phyloP scores from a whole-genome alignment of 257 asterid genomes.

The Forsythia suspensa region DNA sequence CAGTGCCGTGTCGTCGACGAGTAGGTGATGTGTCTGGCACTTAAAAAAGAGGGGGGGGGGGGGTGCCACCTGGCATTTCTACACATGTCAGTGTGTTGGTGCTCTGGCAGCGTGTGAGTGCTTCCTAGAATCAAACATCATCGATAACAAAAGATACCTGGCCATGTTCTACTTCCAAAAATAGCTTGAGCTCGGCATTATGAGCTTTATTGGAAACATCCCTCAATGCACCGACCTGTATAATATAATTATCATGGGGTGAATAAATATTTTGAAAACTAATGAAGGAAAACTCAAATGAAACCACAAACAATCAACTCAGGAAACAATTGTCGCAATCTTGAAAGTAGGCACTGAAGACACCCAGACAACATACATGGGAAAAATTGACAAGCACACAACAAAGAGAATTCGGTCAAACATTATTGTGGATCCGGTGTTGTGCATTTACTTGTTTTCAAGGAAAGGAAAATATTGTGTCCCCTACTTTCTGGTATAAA shows the following conservation, averaged over 20 bases:
- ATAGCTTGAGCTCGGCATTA: conserved; percentile 83
- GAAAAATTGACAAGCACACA: not conserved
- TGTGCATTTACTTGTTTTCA: not conserved
- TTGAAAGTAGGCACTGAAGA: not conserved
- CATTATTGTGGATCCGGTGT: not conserved
- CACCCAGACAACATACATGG: not conserved
- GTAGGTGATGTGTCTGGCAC: not conserved
- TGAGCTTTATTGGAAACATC: conserved; percentile 78
- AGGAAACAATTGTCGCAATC: not conserved
- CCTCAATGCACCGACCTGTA: conserved; percentile 91
- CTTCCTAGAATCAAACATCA: not conserved
- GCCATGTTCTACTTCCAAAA: conserved; percentile 79
- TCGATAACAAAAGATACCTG: conserved; percentile 43
- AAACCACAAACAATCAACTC: not conserved
- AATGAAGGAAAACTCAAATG: not conserved
- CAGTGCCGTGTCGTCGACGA: not conserved
- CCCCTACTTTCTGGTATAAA: not conserved
- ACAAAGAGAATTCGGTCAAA: not conserved
- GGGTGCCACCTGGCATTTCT: not conserved
- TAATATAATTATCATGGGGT: conserved; percentile 6
- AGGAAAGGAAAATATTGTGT: not conserved
- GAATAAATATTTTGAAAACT: not conserved
- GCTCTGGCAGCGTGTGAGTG: not conserved
- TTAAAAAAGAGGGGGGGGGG: not conserved
- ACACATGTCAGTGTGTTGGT: not conserved